Conservation (phyloP, 768 basidiomycete species). For the Rhodotorula paludigena region DNA sequence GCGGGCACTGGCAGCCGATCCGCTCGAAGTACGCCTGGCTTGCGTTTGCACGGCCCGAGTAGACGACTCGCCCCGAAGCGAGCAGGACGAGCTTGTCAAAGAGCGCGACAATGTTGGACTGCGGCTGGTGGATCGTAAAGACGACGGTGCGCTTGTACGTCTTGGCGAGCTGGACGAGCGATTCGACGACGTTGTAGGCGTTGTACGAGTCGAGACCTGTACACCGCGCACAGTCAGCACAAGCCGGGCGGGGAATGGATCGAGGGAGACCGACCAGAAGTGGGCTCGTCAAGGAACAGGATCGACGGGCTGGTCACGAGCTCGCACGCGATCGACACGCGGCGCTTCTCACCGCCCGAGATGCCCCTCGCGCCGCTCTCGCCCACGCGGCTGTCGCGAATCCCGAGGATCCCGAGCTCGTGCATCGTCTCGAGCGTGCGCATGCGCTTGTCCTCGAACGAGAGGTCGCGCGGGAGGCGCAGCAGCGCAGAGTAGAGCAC, state of each 20-base stretch:
- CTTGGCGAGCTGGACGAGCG: slow-evolving; percentile 73
- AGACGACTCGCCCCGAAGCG: slow-evolving; percentile 75
- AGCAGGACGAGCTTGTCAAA: slow-evolving; percentile 88
- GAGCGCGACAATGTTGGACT: slow-evolving; percentile 91
- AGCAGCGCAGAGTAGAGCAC: slow-evolving; percentile 87
- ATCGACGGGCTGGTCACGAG: slow-evolving; percentile 95
- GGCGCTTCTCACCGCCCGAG: slow-evolving; percentile 93
- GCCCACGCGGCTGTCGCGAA: slow-evolving; percentile 84
- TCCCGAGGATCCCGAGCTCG: slow-evolving; percentile 85
- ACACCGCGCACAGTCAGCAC: too few species aligned
- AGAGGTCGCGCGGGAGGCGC: slow-evolving; percentile 89
- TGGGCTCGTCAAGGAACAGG: slow-evolving; percentile 93
- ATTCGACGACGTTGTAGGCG: slow-evolving; percentile 88
- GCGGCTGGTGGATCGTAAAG: slow-evolving; percentile 97
- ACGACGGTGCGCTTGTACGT: slow-evolving; percentile 91
- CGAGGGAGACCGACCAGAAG: slow-evolving; percentile 62
- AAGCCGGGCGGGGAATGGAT: too few species aligned
- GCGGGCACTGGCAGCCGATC: slow-evolving; percentile 77
- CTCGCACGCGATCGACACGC: slow-evolving; percentile 96
- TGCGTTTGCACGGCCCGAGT: slow-evolving; percentile 68
- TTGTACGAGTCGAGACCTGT: slow-evolving; percentile 92
- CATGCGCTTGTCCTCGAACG: slow-evolving; percentile 86
- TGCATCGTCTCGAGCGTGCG: slow-evolving; percentile 93
- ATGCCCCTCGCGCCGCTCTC: slow-evolving; percentile 84
- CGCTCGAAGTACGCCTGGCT: slow-evolving; percentile 75